phyloP scores from a whole-genome alignment of 1,284 basidiomycete species.

The Cryptococcus amylolentus region DNA sequence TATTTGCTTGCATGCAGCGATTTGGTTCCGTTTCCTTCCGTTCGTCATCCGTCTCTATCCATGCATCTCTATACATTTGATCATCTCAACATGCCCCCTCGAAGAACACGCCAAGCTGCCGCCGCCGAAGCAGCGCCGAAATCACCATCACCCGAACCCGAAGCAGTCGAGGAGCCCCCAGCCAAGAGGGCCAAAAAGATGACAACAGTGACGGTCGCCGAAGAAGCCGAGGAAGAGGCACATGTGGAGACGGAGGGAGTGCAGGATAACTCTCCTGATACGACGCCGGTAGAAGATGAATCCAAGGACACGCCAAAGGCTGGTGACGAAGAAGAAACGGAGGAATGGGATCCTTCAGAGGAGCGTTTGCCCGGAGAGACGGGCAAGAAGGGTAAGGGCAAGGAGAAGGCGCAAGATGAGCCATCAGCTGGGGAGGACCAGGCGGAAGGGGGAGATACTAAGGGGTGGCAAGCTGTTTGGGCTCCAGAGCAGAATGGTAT shows the following conservation, averaged over 20 bases:
- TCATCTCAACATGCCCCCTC: too few species aligned
- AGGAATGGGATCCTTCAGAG: conserved; percentile 22
- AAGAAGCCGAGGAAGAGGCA: conserved; percentile 14
- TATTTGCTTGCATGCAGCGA: too few species aligned
- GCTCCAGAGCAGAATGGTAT: conserved; percentile 65
- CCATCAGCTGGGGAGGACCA: conserved; percentile 1
- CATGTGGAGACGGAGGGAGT: neutral
- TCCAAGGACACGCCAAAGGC: neutral
- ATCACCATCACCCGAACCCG: neutral
- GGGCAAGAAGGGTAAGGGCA: conserved; percentile 16
- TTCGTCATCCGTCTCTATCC: too few species aligned
- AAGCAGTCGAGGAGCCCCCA: neutral
- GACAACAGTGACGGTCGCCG: conserved; percentile 1
- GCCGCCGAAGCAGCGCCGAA: neutral
- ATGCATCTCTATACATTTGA: too few species aligned
- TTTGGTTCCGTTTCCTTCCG: too few species aligned
- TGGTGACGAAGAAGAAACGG: conserved; percentile 4
- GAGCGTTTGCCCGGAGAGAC: conserved; percentile 16
- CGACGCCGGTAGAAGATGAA: too few species aligned
- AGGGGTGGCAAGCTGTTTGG: conserved; percentile 73
- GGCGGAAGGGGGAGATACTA: conserved; percentile 24
- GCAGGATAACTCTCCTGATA: too few species aligned
- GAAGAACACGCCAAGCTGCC: too few species aligned
- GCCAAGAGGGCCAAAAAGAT: conserved; percentile 5
- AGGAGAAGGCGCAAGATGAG: conserved; percentile 10